These are phyloP conservation scores for Myxozyma vanderwaltii DNA, from an alignment of 805 yeast species.

Conservation along the genomic window DNA sequence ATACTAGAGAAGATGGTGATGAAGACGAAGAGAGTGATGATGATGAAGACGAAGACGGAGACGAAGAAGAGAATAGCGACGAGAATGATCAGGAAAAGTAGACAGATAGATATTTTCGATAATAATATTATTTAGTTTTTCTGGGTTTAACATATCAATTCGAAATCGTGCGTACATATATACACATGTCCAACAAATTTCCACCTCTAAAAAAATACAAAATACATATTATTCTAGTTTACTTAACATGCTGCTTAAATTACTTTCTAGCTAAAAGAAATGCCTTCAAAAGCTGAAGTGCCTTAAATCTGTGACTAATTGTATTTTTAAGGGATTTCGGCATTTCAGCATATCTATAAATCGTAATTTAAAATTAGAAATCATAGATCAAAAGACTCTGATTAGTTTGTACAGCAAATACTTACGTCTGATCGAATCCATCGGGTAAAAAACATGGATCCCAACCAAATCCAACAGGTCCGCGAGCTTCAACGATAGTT, in stretches of 20 bases:
- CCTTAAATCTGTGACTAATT: constrained; percentile 85
- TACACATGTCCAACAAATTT: neutral
- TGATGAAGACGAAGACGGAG: constrained; percentile 1
- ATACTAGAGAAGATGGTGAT: constrained; percentile 22
- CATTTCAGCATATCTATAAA: constrained; percentile 77
- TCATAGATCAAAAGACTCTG: no score
- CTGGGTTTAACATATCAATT: no score
- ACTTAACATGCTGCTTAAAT: neutral
- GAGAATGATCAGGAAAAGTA: neutral
- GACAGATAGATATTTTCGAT: no score
- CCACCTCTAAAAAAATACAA: no score
- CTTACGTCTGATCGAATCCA: constrained; percentile 64
- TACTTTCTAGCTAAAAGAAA: constrained; percentile 42
- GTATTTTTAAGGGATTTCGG: constrained; percentile 70
- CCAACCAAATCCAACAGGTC: constrained; percentile 89
- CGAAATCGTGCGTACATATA: no score
- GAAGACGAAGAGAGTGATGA: constrained; percentile 1
- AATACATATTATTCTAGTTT: no score
- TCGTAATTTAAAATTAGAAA: no score
- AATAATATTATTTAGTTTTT: no score
- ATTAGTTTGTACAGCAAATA: no score
- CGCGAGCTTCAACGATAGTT: constrained; percentile 71
- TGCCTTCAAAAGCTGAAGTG: constrained; percentile 69
- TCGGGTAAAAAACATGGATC: constrained; percentile 86
- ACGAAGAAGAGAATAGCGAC: neutral